These are phyloP conservation scores for Suhomyces sp. DNA, from an alignment of 805 yeast species.

Conservation along the genomic window DNA sequence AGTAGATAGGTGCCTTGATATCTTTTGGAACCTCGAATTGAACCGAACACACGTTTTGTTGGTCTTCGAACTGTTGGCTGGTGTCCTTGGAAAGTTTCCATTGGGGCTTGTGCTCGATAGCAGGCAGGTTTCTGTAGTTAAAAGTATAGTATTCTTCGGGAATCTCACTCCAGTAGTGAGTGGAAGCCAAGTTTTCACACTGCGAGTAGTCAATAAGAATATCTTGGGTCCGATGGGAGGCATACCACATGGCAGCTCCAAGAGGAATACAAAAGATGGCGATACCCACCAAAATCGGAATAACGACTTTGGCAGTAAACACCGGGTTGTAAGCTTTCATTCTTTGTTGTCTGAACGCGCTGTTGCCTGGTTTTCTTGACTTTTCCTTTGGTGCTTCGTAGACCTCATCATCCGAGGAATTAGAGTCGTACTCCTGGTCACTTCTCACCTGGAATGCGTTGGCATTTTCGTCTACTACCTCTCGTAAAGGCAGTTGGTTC, in stretches of 20 bases:
- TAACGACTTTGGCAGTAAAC: constrained; percentile 40
- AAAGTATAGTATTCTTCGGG: constrained; percentile 40
- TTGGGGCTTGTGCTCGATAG: constrained; percentile 19
- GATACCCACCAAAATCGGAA: constrained; percentile 36
- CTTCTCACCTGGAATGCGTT: neutral
- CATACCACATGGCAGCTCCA: constrained; percentile 49
- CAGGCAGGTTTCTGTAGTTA: constrained; percentile 25
- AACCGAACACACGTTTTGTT: constrained; percentile 44
- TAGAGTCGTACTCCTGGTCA: constrained; percentile 32
- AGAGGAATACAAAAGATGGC: constrained; percentile 42
- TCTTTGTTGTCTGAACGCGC: constrained; percentile 55
- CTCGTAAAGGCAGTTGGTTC: neutral
- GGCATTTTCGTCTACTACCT: neutral
- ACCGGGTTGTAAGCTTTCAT: constrained; percentile 49
- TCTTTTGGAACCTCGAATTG: constrained; percentile 37
- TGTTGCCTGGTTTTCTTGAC: constrained; percentile 62
- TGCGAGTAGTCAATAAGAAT: constrained; percentile 40
- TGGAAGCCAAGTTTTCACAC: constrained; percentile 35
- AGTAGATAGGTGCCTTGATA: constrained; percentile 38
- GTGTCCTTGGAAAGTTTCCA: constrained; percentile 39
- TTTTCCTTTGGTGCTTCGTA: constrained; percentile 37
- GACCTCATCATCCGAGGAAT: constrained; percentile 37
- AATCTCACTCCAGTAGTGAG: constrained; percentile 30
- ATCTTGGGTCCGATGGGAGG: constrained; percentile 37
- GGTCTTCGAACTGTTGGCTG: constrained; percentile 47